These are phyloP conservation scores for Pulveroboletus sp. DNA, from an alignment of 768 basidiomycete species.

Conservation along the genomic window DNA sequence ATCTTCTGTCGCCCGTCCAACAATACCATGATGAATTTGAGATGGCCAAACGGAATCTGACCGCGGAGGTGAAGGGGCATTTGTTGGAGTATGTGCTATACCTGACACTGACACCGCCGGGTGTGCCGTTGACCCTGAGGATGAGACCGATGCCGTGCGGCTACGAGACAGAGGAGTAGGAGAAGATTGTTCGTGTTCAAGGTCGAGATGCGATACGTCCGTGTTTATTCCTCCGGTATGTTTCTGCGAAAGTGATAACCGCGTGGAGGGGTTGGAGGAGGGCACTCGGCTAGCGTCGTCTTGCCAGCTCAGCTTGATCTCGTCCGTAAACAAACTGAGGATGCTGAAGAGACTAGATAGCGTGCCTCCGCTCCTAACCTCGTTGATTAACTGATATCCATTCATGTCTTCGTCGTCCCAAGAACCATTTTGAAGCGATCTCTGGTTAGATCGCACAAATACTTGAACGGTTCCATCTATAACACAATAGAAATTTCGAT, in stretches of 20 bases:
- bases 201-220: conserved; percentile 59
- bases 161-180: conserved; percentile 29
- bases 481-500: conserved; percentile 97
- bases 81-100: conserved; percentile 8
- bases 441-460: conserved; percentile 66
- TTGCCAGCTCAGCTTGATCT: conserved; percentile 90
- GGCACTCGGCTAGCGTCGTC: conserved; percentile 41
- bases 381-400: conserved; percentile 93
- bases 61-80: conserved; percentile 18
- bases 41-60: conserved; percentile 23
- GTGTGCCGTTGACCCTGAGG: conserved; percentile 67
- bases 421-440: conserved; percentile 44
- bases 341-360: conserved; percentile 96
- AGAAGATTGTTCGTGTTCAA: conserved; percentile 30
- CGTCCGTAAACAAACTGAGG: conserved; percentile 92
- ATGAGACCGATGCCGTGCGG: conserved; percentile 59
- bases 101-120: conserved; percentile 32
- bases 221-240: conserved; percentile 46
- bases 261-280: conserved; percentile 23
- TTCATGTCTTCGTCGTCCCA: conserved; percentile 90
- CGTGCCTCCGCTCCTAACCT: conserved; percentile 93
- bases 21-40: conserved; percentile 59
- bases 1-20: conserved; percentile 92
- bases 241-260: conserved; percentile 22
- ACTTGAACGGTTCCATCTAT: conserved; percentile 98